Percentiles rank a stretch among this genome's conserved stretches.
Conservation (phyloP, 2,329 filamentous ascomycete genomes). For the Colletotrichum spinosum region DNA sequence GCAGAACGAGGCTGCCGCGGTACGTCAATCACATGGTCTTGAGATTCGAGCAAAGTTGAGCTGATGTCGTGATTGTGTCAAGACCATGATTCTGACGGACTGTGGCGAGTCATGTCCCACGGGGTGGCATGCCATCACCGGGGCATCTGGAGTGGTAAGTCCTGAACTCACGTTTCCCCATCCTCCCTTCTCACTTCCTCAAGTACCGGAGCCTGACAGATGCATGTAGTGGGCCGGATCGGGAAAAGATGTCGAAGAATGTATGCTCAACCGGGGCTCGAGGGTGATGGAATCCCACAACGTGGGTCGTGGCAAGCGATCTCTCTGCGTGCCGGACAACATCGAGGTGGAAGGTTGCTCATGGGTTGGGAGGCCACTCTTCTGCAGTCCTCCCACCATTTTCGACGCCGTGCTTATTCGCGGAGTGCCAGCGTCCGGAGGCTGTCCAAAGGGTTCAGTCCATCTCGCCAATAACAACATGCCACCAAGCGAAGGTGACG, state of each 20-base stretch:
- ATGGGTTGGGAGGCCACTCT: background rate
- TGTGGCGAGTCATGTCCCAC: constrained; percentile 1
- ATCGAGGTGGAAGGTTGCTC: constrained; percentile 9
- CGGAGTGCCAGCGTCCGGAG: background rate
- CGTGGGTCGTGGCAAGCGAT: background rate
- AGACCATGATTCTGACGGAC: constrained; percentile 1
- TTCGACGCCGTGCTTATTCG: background rate
- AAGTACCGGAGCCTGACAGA: background rate
- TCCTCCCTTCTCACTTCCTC: background rate
- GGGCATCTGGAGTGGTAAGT: background rate
- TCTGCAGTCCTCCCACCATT: background rate
- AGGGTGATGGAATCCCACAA: background rate
- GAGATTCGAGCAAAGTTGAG: background rate
- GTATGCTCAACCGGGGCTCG: constrained; percentile 3
- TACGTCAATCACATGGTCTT: background rate
- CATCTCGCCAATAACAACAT: constrained; percentile 8
- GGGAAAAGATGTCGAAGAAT: constrained; percentile 1
- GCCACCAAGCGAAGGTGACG: background rate
- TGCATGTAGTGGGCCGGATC: background rate
- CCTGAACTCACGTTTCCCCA: background rate
- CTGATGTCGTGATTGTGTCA: background rate
- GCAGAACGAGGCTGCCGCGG: background rate
- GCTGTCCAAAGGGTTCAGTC: background rate
- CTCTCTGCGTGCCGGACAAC: constrained; percentile 2
- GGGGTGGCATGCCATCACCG: background rate